Evolutionary conservation across 2,329 filamentous ascomycete genomes (phyloP).

Genomic region (Akanthomyces uredinophilus): DNA sequence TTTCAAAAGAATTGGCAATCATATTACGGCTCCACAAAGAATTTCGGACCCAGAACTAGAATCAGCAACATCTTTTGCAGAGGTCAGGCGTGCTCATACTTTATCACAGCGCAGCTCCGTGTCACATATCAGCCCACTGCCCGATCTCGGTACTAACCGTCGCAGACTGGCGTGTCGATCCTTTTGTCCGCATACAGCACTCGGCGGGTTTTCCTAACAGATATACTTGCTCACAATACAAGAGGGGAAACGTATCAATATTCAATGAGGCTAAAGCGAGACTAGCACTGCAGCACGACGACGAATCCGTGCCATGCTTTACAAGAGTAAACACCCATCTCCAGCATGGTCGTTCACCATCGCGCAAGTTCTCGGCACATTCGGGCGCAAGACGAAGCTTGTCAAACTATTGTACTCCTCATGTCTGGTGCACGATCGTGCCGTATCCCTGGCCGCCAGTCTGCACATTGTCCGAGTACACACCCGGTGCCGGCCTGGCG

Average conservation of each 20-base stretch:
- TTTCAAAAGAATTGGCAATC: no score
- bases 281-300: background rate
- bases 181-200: background rate
- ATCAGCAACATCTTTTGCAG: background rate
- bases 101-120: background rate
- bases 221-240: background rate
- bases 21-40: no score
- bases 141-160: slow-evolving; percentile 5
- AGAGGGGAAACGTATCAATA: background rate
- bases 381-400: background rate
- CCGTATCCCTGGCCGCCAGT: slow-evolving; percentile 63
- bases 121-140: background rate
- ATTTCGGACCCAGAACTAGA: no score
- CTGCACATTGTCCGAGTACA: slow-evolving; percentile 70
- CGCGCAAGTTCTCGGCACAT: no score
- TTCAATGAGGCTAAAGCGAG: background rate
- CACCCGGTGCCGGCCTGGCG: slow-evolving; percentile 55
- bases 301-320: background rate
- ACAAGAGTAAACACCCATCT: background rate
- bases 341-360: background rate
- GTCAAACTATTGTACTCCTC: background rate
- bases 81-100: background rate
- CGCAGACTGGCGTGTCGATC: background rate
- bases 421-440: slow-evolving; percentile 35
- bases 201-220: background rate